Base-by-base conservation (phyloP, 225 moss, liverwort and hornwort species). In the Antitrichia curtipendula region DNA sequence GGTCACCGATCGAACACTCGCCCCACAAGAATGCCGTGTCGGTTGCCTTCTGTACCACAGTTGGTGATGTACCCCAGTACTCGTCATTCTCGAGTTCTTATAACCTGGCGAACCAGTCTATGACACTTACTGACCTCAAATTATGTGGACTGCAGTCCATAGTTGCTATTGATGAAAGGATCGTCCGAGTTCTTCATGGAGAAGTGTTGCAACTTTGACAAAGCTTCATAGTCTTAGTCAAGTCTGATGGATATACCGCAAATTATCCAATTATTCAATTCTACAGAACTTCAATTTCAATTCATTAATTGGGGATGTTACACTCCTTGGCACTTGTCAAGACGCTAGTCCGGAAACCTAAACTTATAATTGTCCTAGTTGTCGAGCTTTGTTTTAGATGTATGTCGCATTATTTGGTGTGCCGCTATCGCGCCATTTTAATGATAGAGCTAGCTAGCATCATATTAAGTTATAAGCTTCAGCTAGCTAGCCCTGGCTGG, bases 161-260 rank as follows among this genome's bases (percentile, higher is more conserved):
- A 93, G 76, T 95, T 95, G 78, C 95, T 93, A 63, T 95, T 92
- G 56, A 94, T 94, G 82, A 97, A 95, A 13, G 92, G 93, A 80
- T 96, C 95, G 7, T 93, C 94, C 62, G 93, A 75, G 58, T 95
- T 97, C 47, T 47, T 47, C 54, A 94, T 95, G 43, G 92, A 93
- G 81, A 94, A 95, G 83, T 93, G 90, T 75, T 95, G 95, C 85
- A 94, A 82, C 89, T 92, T 90, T 41, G 95, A 92, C 81, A 94
- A 73, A 27, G 95, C 96, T 77, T 92, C 92, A 49, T 94, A 95
- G 64, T 96, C 93, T 78, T 94, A 93, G 86, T 96, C 92, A 38
- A 94, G 65, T 94, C 94, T 86, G 93, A 93, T 12, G 92, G 94
- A 45, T 95, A 96, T 8, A 94, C 92, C 93, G 91, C 56, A 80